Percentiles rank a stretch among this genome's conserved stretches.
Evolutionary conservation across 2,329 filamentous ascomycete genomes (phyloP).

Genomic region (Nothomitra cinnamomea): DNA sequence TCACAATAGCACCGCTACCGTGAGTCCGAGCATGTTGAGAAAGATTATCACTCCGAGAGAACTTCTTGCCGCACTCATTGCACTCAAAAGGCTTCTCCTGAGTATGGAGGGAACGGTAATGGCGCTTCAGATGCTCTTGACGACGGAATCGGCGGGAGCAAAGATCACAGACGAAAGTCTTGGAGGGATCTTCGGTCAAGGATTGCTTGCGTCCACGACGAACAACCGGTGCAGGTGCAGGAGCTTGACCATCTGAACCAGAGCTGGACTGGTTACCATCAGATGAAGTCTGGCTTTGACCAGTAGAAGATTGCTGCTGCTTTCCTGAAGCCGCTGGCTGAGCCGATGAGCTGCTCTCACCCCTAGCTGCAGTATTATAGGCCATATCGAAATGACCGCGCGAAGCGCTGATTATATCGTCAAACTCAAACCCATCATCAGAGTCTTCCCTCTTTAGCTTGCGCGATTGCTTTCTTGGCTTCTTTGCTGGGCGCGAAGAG

Average conservation of each 20-base stretch:
- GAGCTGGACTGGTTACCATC: slow-evolving; percentile 14
- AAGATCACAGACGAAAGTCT: slow-evolving; percentile 92
- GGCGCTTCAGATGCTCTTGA: slow-evolving; percentile 95
- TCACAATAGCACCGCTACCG: slow-evolving; percentile 73
- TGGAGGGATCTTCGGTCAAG: slow-evolving; percentile 89
- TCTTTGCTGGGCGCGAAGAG: slow-evolving; percentile 20
- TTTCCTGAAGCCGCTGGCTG: slow-evolving; percentile 12
- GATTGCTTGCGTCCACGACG: slow-evolving; percentile 97
- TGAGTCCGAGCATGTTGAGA: slow-evolving; percentile 92
- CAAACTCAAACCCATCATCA: slow-evolving; percentile 19
- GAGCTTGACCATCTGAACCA: slow-evolving; percentile 1
- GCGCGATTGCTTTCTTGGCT: slow-evolving; percentile 27
- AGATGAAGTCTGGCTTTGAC: slow-evolving; percentile 28
- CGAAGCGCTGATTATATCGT: slow-evolving; percentile 19
- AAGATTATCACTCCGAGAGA: slow-evolving; percentile 93
- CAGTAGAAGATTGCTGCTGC: slow-evolving; percentile 15
- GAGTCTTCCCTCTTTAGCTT: slow-evolving; percentile 14
- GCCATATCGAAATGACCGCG: slow-evolving; percentile 17
- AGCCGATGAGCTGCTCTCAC: slow-evolving; percentile 5
- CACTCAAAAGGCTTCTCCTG: slow-evolving; percentile 98
- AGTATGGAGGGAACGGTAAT: slow-evolving; percentile 95
- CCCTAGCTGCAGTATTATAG: slow-evolving; percentile 17
- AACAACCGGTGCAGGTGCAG: slow-evolving; percentile 41
- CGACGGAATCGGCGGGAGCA: slow-evolving; percentile 96
- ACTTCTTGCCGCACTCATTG: slow-evolving; percentile 96